phyloP scores from a whole-genome alignment of 768 basidiomycete genomes.

The Hypholoma sublateritium region DNA sequence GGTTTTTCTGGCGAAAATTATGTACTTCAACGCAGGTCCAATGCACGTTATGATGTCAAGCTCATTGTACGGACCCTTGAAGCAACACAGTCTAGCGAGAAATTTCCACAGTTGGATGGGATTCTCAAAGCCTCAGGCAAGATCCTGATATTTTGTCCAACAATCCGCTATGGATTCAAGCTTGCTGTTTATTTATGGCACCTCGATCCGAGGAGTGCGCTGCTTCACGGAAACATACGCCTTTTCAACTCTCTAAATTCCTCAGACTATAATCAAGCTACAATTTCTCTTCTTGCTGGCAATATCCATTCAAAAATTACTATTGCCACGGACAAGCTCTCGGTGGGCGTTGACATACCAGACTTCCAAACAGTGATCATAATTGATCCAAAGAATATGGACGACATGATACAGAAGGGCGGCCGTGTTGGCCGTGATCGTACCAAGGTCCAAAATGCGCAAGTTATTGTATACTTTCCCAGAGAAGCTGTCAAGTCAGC shows the following conservation, averaged over 20 bases:
- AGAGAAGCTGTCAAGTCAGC: neutral
- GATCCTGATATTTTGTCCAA: conserved; percentile 4
- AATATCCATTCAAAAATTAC: conserved; percentile 9
- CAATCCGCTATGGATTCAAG: conserved; percentile 4
- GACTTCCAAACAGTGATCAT: conserved; percentile 8
- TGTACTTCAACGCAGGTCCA: conserved; percentile 8
- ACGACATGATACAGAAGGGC: conserved; percentile 17
- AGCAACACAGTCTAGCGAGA: neutral
- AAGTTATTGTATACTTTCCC: conserved; percentile 15
- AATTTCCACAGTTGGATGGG: conserved; percentile 14
- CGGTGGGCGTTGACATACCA: conserved; percentile 10
- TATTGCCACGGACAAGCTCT: conserved; percentile 15
- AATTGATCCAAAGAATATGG: conserved; percentile 11
- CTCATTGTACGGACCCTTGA: conserved; percentile 7
- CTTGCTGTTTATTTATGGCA: conserved; percentile 10
- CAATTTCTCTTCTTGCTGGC: neutral
- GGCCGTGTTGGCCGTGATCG: conserved; percentile 14
- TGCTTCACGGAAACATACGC: conserved; percentile 1
- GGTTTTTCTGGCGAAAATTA: conserved; percentile 8
- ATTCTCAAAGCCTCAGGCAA: conserved; percentile 5
- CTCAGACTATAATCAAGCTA: neutral
- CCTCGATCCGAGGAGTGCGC: neutral
- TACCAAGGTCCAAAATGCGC: conserved; percentile 2
- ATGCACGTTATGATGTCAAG: conserved; percentile 10
- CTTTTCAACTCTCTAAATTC: conserved; percentile 8